Percentiles rank a stretch among this genome's conserved stretches.
Conservation (phyloP, 441 rosid genomes). For the Croton setiger region DNA sequence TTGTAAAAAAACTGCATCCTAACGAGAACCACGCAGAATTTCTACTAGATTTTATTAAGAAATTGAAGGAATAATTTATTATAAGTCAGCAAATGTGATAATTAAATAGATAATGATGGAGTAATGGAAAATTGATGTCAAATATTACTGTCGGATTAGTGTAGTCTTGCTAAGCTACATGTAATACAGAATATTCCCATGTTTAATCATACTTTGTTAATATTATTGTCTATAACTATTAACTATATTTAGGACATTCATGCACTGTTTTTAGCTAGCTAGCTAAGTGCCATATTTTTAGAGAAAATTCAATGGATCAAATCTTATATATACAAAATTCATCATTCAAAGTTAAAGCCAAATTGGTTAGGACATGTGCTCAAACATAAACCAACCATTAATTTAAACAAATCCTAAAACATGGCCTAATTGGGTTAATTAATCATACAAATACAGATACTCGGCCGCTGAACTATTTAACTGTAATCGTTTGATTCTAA, state of each 20-base stretch:
- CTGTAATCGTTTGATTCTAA: too few species aligned
- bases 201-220: neutral
- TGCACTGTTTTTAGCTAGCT: neutral
- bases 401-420: neutral
- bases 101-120: neutral
- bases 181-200: neutral
- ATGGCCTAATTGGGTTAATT: neutral
- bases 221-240: too few species aligned
- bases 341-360: neutral
- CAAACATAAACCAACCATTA: neutral
- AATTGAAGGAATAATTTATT: neutral
- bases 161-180: constrained; percentile 6
- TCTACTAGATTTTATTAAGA: too few species aligned
- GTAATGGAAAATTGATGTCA: neutral
- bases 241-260: neutral
- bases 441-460: neutral
- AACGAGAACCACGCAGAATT: too few species aligned
- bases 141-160: constrained; percentile 10
- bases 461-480: too few species aligned
- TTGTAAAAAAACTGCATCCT: too few species aligned
- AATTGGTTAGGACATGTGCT: neutral
- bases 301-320: neutral
- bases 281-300: neutral
- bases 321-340: neutral
- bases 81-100: neutral